These are phyloP conservation scores for Quaeritorhiza haematococci DNA, from an alignment of 371 early-diverging fungal genomes.

Conservation along the genomic window DNA sequence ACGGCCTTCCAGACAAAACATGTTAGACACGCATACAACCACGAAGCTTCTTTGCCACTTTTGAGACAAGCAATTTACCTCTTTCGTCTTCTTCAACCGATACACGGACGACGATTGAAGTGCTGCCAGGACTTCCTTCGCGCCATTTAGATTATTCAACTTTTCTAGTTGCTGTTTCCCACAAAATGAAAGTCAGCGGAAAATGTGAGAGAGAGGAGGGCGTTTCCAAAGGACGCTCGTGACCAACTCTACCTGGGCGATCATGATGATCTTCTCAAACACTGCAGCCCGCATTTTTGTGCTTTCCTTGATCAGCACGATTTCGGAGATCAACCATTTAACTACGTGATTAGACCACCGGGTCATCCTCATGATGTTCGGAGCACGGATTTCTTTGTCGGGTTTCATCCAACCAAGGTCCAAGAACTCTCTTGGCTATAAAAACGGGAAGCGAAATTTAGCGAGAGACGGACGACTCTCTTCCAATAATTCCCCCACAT, in stretches of 20 bases:
- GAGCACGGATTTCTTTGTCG: slow-evolving; percentile 43
- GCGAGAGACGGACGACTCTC: neutral
- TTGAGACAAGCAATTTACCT: slow-evolving; percentile 8
- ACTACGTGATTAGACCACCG: slow-evolving; percentile 53
- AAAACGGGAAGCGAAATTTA: neutral
- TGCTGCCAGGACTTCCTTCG: slow-evolving; percentile 50
- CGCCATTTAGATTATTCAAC: slow-evolving; percentile 53
- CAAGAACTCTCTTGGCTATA: slow-evolving; percentile 42
- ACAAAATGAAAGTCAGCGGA: neutral
- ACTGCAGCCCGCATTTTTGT: slow-evolving; percentile 33
- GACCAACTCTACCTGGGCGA: slow-evolving; percentile 18
- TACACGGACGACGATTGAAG: slow-evolving; percentile 45
- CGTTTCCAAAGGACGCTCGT: no score
- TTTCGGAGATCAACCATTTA: slow-evolving; percentile 50
- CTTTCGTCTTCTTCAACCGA: slow-evolving; percentile 50
- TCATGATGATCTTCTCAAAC: slow-evolving; percentile 25
- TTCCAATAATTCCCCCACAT: neutral
- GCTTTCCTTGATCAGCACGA: slow-evolving; percentile 38
- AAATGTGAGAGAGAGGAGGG: neutral
- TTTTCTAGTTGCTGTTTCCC: slow-evolving; percentile 38
- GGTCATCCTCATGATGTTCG: slow-evolving; percentile 47
- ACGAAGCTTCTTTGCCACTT: no score
- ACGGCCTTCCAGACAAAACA: slow-evolving; percentile 13
- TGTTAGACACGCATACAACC: neutral
- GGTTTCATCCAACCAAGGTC: slow-evolving; percentile 53